phyloP scores from a whole-genome alignment of 768 basidiomycete genomes.

The Hydnum rufescens region DNA sequence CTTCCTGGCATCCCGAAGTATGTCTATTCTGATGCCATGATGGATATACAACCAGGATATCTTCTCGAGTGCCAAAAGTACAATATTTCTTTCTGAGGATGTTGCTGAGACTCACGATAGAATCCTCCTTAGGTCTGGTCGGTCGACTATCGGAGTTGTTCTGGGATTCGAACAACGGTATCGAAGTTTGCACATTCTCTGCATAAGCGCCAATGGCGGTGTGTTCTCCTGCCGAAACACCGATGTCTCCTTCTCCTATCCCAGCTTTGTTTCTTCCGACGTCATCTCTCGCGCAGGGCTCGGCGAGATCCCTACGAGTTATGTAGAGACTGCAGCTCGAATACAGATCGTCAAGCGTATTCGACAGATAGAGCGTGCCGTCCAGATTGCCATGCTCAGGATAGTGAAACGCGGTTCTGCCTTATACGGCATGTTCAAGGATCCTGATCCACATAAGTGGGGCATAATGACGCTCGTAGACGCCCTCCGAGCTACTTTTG shows the following conservation, averaged over 20 bases:
- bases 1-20: no score
- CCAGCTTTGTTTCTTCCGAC: not conserved
- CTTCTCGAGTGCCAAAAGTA: not conserved
- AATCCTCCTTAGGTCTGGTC: not conserved
- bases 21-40: not conserved
- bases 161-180: not conserved
- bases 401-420: not conserved
- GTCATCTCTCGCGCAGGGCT: not conserved
- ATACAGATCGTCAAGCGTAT: not conserved
- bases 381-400: not conserved
- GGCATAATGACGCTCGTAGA: not conserved
- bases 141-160: not conserved
- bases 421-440: not conserved
- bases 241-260: not conserved
- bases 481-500: not conserved
- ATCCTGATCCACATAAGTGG: not conserved
- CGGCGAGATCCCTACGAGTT: not conserved
- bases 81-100: not conserved
- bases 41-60: not conserved
- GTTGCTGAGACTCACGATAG: not conserved
- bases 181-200: not conserved
- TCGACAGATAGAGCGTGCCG: not conserved
- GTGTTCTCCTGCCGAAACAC: not conserved
- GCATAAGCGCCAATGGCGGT: not conserved
- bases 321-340: not conserved